Evolutionary conservation across 139 green algal genomes (phyloP), one percentile per base, ranked within the genome.

Genomic region (Trebouxia sp.): DNA sequence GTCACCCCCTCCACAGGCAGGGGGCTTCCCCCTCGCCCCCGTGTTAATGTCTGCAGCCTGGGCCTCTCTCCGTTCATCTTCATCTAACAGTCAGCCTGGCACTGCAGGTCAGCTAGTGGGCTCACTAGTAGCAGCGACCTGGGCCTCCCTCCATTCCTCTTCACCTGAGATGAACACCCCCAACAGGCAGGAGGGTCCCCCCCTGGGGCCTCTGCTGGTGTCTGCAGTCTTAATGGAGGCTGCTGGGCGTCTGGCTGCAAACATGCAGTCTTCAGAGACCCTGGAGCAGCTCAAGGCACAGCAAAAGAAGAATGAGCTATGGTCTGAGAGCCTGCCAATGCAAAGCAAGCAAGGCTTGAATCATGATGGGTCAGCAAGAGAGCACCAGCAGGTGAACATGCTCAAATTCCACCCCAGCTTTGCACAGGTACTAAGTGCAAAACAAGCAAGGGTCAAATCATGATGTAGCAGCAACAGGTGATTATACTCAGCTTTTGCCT

Each of bases 71-170:
- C 84, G 10, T 10, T 22, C n/a, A n/a, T n/a, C n/a, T n/a, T n/a
- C n/a, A n/a, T n/a, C n/a, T n/a, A n/a, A n/a, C n/a, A n/a, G n/a
- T n/a, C n/a, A n/a, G n/a, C n/a, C n/a, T 53, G 47, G 14, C 20
- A 17, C 15, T 74, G 80, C 76, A 76, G 87, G 92, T 0, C 92
- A 96, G 80, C 84, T 96, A 38, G 76, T 87, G 41, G 92, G 90
- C 0, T 93, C 88, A 1, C 32, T 94, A n/a, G 39, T 82, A 47
- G 81, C 87, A 0, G 65, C 82, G 5, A 37, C 66, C 1, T 69
- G 65, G 62, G 77, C 83, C 11, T 58, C 39, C 24, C 30, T 58
- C 10, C 84, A 11, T 10, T 22, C 1, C 62, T 35, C 28, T 15
- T 14, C 32, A 32, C 62, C 32, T 50, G 53, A 22, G 15, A 22